Conservation (phyloP, 75 land plant genomes). For the Sequoia sempervirens region DNA sequence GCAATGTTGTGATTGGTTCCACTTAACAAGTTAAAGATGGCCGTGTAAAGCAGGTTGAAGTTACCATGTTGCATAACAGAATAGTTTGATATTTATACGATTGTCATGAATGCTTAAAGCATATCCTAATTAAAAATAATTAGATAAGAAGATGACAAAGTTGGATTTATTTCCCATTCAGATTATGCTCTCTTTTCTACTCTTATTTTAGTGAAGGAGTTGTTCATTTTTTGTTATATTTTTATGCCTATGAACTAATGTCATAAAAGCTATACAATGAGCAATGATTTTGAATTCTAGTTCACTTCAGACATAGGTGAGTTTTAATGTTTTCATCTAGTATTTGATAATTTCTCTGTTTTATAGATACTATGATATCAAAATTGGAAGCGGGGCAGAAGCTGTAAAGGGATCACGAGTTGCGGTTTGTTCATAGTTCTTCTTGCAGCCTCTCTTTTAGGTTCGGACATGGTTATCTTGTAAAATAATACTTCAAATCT, state of each 20-base stretch:
- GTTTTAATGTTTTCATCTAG: neutral
- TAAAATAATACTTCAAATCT: neutral
- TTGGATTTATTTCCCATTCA: neutral
- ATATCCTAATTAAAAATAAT: neutral
- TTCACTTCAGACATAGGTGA: neutral
- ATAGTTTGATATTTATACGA: neutral
- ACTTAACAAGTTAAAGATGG: no score
- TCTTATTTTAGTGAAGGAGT: neutral
- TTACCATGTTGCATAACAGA: neutral
- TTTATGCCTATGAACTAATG: neutral
- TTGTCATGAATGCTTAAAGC: neutral
- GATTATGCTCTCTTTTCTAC: neutral
- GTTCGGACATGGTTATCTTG: conserved; percentile 9
- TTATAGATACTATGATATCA: conserved; percentile 86
- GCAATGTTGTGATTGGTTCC: no score
- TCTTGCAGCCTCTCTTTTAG: conserved; percentile 5
- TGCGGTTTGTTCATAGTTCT: conserved; percentile 62
- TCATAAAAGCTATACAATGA: neutral
- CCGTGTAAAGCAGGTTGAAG: no score
- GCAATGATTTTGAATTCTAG: neutral
- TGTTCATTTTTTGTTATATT: neutral
- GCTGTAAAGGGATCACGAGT: conserved; percentile 94
- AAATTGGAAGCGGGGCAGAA: conserved; percentile 76
- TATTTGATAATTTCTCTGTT: conserved; percentile 5
- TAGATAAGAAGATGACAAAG: neutral